A percentile compares a stretch with the other conserved stretches of the same genome.
Evolutionary conservation across 345 rosid species (phyloP).

Genomic region (Isatis tinctoria): DNA sequence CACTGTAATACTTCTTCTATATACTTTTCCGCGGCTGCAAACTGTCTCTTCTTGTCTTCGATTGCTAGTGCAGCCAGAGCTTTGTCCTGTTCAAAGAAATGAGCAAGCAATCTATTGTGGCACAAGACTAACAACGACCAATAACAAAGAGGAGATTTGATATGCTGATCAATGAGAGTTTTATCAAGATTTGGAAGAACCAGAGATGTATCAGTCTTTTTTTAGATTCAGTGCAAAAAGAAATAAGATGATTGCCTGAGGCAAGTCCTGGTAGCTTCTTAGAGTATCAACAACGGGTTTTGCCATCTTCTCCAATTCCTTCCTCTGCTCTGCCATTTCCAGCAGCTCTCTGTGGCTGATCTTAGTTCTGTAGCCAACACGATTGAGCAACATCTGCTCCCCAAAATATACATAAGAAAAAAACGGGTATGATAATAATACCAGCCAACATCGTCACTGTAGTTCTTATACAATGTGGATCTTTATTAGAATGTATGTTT

Average conservation of each 20-base stretch:
- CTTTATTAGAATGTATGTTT: not conserved
- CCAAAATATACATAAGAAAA: not conserved
- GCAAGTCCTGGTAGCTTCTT: slow-evolving; percentile 95
- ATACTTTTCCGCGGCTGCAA: slow-evolving; percentile 84
- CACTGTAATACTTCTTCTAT: slow-evolving; percentile 85
- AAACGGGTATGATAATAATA: not conserved
- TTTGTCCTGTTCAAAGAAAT: slow-evolving; percentile 59
- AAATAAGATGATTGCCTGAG: slow-evolving; percentile 54
- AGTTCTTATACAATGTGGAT: not conserved
- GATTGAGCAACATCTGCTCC: slow-evolving; percentile 71
- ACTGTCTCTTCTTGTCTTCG: slow-evolving; percentile 91
- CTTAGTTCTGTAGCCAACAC: slow-evolving; percentile 84
- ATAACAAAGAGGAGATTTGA: not conserved
- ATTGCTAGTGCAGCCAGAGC: slow-evolving; percentile 90
- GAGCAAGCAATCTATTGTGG: not conserved
- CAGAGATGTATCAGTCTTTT: not conserved
- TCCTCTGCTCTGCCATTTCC: slow-evolving; percentile 83
- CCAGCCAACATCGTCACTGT: not conserved
- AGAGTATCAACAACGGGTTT: slow-evolving; percentile 85
- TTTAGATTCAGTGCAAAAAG: not conserved
- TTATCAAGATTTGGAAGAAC: not conserved
- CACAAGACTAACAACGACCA: slow-evolving; percentile 1
- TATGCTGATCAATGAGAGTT: not conserved
- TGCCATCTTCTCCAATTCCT: slow-evolving; percentile 84
- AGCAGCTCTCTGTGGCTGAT: slow-evolving; percentile 83